Conservation (phyloP, 2,329 filamentous ascomycete species). For the Hyphodiscus sp. region DNA sequence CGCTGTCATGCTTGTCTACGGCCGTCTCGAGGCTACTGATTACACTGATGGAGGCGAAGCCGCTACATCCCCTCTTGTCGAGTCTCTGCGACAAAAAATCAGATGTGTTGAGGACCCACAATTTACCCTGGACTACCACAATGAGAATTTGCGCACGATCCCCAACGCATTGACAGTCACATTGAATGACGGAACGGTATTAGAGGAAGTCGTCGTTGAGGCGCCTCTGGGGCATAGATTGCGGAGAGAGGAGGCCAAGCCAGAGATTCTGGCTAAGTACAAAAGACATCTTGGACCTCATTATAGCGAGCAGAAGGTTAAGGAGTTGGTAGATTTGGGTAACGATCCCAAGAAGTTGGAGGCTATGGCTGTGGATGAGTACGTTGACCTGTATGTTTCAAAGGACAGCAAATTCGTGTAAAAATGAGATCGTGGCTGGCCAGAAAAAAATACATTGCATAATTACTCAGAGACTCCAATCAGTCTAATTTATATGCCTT, state of each 20-base stretch:
- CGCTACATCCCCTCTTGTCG: constrained; percentile 80
- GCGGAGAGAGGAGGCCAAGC: constrained; percentile 93
- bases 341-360: constrained; percentile 71
- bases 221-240: constrained; percentile 89
- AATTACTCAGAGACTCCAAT: neutral
- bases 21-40: constrained; percentile 86
- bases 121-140: constrained; percentile 93
- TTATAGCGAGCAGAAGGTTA: constrained; percentile 68
- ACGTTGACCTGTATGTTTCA: constrained; percentile 74
- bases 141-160: constrained; percentile 89
- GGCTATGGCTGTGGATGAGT: constrained; percentile 79
- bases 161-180: constrained; percentile 94
- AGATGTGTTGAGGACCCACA: constrained; percentile 92
- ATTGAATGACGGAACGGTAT: constrained; percentile 85
- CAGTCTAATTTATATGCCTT: neutral
- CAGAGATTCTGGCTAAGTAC: constrained; percentile 92
- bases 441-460: neutral
- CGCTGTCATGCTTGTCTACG: constrained; percentile 89
- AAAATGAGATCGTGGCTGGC: neutral
- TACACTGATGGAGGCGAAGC: constrained; percentile 92
- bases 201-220: constrained; percentile 88
- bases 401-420: constrained; percentile 56
- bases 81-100: constrained; percentile 89
- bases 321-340: constrained; percentile 76
- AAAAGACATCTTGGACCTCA: constrained; percentile 85